Conservation (phyloP, 768 basidiomycete genomes). For the Tylopilus rubrobrunneus region DNA sequence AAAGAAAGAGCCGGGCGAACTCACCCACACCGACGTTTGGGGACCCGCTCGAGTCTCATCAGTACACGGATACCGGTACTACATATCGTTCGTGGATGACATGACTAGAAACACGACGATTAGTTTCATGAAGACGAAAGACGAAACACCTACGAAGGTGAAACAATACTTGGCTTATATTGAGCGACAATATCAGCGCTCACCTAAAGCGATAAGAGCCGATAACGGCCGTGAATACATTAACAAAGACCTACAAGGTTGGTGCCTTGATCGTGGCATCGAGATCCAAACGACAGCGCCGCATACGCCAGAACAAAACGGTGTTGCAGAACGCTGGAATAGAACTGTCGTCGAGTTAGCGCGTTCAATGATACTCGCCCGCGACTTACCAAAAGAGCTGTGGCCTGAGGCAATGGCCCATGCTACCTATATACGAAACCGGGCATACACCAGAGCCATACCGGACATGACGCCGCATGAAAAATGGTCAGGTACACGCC, state of each 20-base stretch:
- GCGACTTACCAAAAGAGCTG: neutral
- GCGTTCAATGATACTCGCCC: neutral
- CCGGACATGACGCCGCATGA: neutral
- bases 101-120: no score
- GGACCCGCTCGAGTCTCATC: no score
- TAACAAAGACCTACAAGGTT: neutral
- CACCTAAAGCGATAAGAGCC: neutral
- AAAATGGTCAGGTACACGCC: neutral
- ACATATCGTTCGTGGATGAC: no score
- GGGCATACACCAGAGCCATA: neutral
- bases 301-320: slow-evolving; percentile 38
- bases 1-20: no score
- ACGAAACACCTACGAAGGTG: no score
- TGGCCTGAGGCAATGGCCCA: neutral
- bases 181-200: neutral
- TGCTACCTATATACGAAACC: neutral
- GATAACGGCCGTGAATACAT: neutral
- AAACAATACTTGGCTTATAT: neutral
- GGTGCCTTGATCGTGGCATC: slow-evolving; percentile 20
- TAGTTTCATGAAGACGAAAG: no score
- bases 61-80: no score
- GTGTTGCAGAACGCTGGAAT: slow-evolving; percentile 37
- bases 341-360: slow-evolving; percentile 29
- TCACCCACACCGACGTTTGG: neutral
- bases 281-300: slow-evolving; percentile 31